Percentiles rank a stretch among this genome's conserved stretches.
Conservation (phyloP, 768 basidiomycete species). For the Tylopilus balloui region DNA sequence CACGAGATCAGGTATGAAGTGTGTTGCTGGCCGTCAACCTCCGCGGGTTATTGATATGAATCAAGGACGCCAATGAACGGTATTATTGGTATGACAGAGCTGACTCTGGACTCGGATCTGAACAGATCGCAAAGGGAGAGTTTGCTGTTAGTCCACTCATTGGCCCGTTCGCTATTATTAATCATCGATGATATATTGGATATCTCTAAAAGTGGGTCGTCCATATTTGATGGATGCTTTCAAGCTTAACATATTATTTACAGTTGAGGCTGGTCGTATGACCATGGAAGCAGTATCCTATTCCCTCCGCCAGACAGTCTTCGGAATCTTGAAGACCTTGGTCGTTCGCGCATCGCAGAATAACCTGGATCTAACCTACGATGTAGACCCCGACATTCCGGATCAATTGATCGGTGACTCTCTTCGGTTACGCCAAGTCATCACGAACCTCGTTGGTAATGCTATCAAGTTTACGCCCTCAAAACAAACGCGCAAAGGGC, state of each 20-base stretch:
- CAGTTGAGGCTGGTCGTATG: constrained; percentile 99
- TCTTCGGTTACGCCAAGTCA: constrained; percentile 88
- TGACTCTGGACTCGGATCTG: constrained; percentile 94
- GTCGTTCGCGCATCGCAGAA: constrained; percentile 97
- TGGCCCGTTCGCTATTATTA: constrained; percentile 86
- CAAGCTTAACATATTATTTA: constrained; percentile 9
- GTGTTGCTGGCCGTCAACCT: not conserved
- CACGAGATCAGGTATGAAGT: constrained; percentile 88
- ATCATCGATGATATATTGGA: constrained; percentile 99
- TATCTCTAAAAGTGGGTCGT: constrained; percentile 91
- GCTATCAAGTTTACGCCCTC: constrained; percentile 96
- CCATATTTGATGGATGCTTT: not conserved
- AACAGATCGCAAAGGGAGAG: constrained; percentile 94
- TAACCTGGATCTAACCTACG: constrained; percentile 92
- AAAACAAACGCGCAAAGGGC: constrained; percentile 74
- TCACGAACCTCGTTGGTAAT: constrained; percentile 92
- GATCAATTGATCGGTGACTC: constrained; percentile 98
- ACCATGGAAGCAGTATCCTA: constrained; percentile 99
- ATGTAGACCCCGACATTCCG: constrained; percentile 92
- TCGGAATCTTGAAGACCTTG: constrained; percentile 95
- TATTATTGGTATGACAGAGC: constrained; percentile 99
- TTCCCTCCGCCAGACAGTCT: constrained; percentile 94
- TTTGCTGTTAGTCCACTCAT: constrained; percentile 88
- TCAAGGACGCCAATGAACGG: constrained; percentile 99
- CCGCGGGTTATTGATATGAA: constrained; percentile 7